Evolutionary conservation across 495 filamentous ascomycete genomes (phyloP).

Genomic region (Pyrenula massariospora): DNA sequence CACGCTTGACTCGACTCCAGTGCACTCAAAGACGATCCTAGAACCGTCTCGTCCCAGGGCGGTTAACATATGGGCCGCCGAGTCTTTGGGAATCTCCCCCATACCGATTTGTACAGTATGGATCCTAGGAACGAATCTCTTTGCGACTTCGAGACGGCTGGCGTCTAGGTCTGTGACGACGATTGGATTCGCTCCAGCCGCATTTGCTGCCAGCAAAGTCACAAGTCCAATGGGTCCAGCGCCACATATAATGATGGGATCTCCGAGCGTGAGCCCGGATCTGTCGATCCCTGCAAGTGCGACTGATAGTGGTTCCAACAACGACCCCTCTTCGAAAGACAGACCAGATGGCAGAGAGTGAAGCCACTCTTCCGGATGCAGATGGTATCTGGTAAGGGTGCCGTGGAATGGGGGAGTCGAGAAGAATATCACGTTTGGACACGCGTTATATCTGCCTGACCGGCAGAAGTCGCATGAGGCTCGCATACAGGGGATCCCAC

Average conservation of each 20-base stretch:
- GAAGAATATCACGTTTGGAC: slow-evolving; percentile 57
- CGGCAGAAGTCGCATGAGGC: slow-evolving; percentile 49
- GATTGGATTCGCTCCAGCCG: slow-evolving; percentile 50
- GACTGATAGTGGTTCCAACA: slow-evolving; percentile 67
- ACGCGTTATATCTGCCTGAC: slow-evolving; percentile 68
- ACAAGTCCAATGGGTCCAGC: slow-evolving; percentile 69
- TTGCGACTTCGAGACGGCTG: slow-evolving; percentile 43
- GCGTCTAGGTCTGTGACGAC: slow-evolving; percentile 52
- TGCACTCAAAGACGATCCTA: slow-evolving; percentile 64
- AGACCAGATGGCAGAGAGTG: slow-evolving; percentile 51
- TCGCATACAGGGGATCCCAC: slow-evolving; percentile 63
- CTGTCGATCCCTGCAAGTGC: slow-evolving; percentile 57
- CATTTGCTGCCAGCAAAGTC: slow-evolving; percentile 43
- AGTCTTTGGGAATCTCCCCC: slow-evolving; percentile 46
- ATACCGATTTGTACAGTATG: slow-evolving; percentile 51
- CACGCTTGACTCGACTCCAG: slow-evolving; percentile 59
- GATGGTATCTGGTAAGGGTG: slow-evolving; percentile 45
- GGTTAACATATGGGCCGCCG: slow-evolving; percentile 31
- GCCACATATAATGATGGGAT: slow-evolving; percentile 58
- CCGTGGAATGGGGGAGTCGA: slow-evolving; percentile 48
- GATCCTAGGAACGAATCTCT: slow-evolving; percentile 43
- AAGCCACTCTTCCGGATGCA: slow-evolving; percentile 49
- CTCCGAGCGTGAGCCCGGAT: slow-evolving; percentile 34
- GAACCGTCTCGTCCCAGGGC: slow-evolving; percentile 33
- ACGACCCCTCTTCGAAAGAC: slow-evolving; percentile 53